Conservation (phyloP, 2,329 filamentous ascomycete species). For the Pseudogymnoascus sp. region DNA sequence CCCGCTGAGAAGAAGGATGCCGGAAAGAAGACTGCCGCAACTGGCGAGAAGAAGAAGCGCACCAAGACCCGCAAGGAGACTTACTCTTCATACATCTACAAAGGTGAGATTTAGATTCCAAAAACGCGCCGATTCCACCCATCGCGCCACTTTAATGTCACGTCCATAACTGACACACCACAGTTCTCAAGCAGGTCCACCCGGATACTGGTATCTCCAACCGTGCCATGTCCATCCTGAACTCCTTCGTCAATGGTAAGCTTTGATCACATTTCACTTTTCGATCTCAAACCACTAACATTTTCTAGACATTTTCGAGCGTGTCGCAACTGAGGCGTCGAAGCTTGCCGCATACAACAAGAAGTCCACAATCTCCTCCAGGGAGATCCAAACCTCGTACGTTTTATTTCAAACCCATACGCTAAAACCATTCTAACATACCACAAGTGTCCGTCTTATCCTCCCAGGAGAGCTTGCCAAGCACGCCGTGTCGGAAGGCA, state of each 20-base stretch:
- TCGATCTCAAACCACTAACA: constrained; percentile 18
- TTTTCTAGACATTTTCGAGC: constrained; percentile 90
- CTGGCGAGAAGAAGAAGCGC: constrained; percentile 99
- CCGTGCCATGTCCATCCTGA: constrained; percentile 98
- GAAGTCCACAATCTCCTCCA: constrained; percentile 99
- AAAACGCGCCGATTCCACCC: not conserved
- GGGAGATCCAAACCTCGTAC: constrained; percentile 96
- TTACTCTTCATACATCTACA: constrained; percentile 99
- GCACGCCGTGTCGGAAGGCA: constrained; percentile 98
- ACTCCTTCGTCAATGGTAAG: constrained; percentile 98
- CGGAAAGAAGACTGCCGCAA: constrained; percentile 96
- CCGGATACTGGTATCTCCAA: constrained; percentile 99
- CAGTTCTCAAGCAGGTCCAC: constrained; percentile 99
- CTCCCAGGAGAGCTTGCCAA: constrained; percentile 98
- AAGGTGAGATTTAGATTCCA: constrained; percentile 55
- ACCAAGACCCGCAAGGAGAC: constrained; percentile 99
- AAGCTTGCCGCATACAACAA: constrained; percentile 99
- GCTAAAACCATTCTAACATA: not conserved
- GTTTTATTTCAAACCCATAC: constrained; percentile 39
- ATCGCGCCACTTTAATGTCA: constrained; percentile 10
- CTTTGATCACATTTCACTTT: constrained; percentile 12
- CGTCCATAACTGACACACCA: constrained; percentile 29
- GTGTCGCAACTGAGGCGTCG: constrained; percentile 94
- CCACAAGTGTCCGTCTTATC: constrained; percentile 73
- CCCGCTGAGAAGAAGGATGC: constrained; percentile 99